These are phyloP conservation scores for Podospora sp. DNA, from an alignment of 495 filamentous ascomycete species.

Conservation along the genomic window DNA sequence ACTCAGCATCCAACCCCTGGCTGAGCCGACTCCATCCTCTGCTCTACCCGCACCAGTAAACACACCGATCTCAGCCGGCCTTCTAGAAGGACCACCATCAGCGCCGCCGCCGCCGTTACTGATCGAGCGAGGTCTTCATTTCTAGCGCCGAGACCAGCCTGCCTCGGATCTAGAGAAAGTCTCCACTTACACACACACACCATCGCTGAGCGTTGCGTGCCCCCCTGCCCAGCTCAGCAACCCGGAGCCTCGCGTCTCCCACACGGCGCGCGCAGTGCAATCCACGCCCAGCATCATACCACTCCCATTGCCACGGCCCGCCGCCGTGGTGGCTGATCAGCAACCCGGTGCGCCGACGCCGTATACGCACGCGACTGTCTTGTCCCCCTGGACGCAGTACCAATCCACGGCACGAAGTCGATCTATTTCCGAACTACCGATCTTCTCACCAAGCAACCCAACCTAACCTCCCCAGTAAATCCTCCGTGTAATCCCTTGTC, in stretches of 20 bases:
- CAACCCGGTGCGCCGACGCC: neutral
- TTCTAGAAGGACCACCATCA: neutral
- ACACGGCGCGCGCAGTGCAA: neutral
- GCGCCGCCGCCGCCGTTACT: neutral
- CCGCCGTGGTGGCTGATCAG: neutral
- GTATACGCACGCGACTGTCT: neutral
- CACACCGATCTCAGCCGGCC: neutral
- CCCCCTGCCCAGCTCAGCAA: too few relatives aligned
- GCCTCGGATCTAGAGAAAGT: neutral
- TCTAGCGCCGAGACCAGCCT: neutral
- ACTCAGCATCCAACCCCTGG: neutral
- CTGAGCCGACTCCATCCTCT: neutral
- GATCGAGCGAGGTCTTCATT: neutral
- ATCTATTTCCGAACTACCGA: neutral
- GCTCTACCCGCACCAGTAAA: neutral
- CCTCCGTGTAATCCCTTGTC: neutral
- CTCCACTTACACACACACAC: too few relatives aligned
- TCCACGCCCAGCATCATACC: neutral
- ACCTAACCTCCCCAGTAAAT: too few relatives aligned
- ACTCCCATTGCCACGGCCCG: too few relatives aligned
- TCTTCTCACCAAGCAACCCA: neutral
- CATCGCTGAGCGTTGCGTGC: too few relatives aligned
- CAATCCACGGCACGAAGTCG: neutral
- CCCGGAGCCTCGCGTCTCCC: neutral
- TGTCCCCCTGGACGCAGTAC: neutral